Conservation (phyloP, 371 early-diverging fungal species). For the Conidiobolus incongruus region DNA sequence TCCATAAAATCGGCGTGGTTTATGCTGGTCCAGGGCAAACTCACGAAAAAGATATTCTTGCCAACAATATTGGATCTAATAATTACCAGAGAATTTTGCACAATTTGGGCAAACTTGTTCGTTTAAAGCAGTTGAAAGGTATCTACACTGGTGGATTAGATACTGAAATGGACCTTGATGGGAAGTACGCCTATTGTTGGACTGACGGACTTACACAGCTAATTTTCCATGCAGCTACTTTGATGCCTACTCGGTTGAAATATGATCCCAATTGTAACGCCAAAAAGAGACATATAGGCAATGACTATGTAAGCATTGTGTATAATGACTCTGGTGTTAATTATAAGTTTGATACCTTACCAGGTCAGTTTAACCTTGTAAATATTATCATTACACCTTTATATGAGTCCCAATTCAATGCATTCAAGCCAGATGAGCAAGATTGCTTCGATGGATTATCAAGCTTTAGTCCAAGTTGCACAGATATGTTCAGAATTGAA, state of each 20-base stretch:
- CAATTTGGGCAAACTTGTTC: slow-evolving; percentile 47
- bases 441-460: not conserved
- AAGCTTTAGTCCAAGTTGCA: not conserved
- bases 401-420: slow-evolving; percentile 7
- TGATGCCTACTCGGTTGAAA: slow-evolving; percentile 68
- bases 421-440: not conserved
- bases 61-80: slow-evolving; percentile 63
- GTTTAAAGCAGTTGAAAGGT: slow-evolving; percentile 36
- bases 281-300: slow-evolving; percentile 92
- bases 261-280: slow-evolving; percentile 47
- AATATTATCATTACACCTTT: slow-evolving; percentile 66
- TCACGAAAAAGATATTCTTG: slow-evolving; percentile 59
- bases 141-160: slow-evolving; percentile 81
- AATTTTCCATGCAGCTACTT: slow-evolving; percentile 75
- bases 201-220: slow-evolving; percentile 69
- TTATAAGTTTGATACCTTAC: slow-evolving; percentile 72
- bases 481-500: slow-evolving; percentile 21
- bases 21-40: slow-evolving; percentile 73
- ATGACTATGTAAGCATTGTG: slow-evolving; percentile 81
- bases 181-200: slow-evolving; percentile 60
- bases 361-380: slow-evolving; percentile 85
- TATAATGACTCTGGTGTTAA: slow-evolving; percentile 71
- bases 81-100: slow-evolving; percentile 62
- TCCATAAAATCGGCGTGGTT: slow-evolving; percentile 85
- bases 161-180: slow-evolving; percentile 59